Percentiles rank a stretch among this genome's conserved stretches.
Conservation (phyloP, 2,329 filamentous ascomycete genomes). For the Cryphonectria naterciae region DNA sequence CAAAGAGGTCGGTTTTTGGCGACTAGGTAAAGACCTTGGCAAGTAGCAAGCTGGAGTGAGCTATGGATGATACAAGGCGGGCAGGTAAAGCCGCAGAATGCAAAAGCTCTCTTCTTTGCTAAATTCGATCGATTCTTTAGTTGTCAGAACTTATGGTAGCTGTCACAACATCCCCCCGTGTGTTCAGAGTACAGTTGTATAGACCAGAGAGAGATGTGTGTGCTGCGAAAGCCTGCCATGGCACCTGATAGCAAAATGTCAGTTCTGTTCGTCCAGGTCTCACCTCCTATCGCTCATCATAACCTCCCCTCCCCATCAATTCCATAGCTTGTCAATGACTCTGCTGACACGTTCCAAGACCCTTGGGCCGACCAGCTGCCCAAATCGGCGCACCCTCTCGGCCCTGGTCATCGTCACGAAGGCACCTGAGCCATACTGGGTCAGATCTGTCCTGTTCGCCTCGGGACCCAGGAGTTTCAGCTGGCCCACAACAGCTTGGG, state of each 20-base stretch:
- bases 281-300: background rate
- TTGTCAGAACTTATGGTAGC: background rate
- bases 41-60: background rate
- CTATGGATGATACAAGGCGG: background rate
- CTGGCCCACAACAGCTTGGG: constrained; percentile 63
- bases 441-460: constrained; percentile 20
- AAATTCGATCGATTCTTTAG: background rate
- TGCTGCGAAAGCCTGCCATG: background rate
- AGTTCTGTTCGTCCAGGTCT: background rate
- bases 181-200: background rate
- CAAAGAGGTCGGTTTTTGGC: background rate
- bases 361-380: constrained; percentile 55
- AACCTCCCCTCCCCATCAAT: constrained; percentile 34
- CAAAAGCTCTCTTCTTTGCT: background rate
- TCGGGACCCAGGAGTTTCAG: constrained; percentile 43
- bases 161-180: too few relatives aligned
- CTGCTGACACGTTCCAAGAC: constrained; percentile 57
- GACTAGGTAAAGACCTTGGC: background rate
- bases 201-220: background rate
- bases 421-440: constrained; percentile 49
- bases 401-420: constrained; percentile 61
- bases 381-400: constrained; percentile 56
- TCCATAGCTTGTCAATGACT: constrained; percentile 56
- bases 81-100: background rate
- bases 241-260: background rate